Conservation (phyloP, 2,329 filamentous ascomycete species). For the Nigrospora oryzae region DNA sequence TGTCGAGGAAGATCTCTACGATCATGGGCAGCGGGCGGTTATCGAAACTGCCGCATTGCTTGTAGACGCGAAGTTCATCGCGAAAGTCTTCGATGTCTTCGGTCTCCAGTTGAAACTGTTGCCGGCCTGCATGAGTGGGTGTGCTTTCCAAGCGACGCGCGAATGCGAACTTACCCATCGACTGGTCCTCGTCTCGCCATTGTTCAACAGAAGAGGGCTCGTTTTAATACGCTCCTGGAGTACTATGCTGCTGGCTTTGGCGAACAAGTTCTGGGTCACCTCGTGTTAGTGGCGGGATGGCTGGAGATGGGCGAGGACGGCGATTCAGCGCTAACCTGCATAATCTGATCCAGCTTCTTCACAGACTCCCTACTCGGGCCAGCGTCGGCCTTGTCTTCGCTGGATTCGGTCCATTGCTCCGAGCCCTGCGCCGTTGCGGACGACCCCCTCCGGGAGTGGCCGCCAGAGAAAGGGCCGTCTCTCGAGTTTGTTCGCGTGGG, state of each 20-base stretch:
- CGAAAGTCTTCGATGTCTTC: constrained; percentile 85
- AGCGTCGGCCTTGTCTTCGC: constrained; percentile 25
- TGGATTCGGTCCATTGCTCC: constrained; percentile 36
- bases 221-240: constrained; percentile 73
- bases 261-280: constrained; percentile 69
- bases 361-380: constrained; percentile 57
- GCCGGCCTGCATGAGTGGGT: neutral
- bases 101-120: constrained; percentile 87
- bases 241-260: constrained; percentile 78
- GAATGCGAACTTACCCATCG: constrained; percentile 18
- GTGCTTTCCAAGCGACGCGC: neutral
- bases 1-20: constrained; percentile 85
- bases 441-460: constrained; percentile 33
- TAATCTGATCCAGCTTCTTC: constrained; percentile 84
- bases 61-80: constrained; percentile 77
- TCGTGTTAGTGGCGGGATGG: neutral
- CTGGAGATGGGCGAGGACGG: neutral
- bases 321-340: constrained; percentile 57
- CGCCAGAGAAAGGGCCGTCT: constrained; percentile 41
- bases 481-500: constrained; percentile 63
- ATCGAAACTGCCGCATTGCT: constrained; percentile 65
- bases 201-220: constrained; percentile 19
- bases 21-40: constrained; percentile 75
- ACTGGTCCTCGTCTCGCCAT: constrained; percentile 18
- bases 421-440: constrained; percentile 30